phyloP scores from a whole-genome alignment of 768 basidiomycete genomes.

The Strobilomyces dryophilus region DNA sequence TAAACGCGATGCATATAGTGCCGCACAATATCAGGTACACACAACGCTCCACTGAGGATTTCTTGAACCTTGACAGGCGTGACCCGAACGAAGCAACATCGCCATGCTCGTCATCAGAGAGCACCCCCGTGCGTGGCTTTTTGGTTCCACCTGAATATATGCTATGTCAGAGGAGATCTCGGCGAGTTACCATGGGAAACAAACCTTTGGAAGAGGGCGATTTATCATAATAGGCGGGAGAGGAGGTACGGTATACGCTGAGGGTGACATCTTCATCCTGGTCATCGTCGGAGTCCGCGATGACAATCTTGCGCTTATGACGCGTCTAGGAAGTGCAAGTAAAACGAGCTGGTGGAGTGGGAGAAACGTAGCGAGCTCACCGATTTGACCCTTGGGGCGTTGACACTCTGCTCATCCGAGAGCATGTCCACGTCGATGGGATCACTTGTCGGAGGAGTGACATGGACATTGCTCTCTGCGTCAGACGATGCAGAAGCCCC shows the following conservation, averaged over 20 bases:
- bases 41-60: constrained; percentile 57
- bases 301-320: constrained; percentile 63
- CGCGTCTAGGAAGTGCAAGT: constrained; percentile 28
- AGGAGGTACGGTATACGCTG: constrained; percentile 22
- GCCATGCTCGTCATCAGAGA: constrained; percentile 46
- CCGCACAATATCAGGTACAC: constrained; percentile 8
- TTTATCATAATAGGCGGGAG: constrained; percentile 24
- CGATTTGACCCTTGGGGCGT: constrained; percentile 31
- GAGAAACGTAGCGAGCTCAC: constrained; percentile 25
- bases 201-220: constrained; percentile 28
- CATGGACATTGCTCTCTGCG: constrained; percentile 40
- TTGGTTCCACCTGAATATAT: constrained; percentile 44
- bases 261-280: constrained; percentile 8
- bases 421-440: constrained; percentile 74
- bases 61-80: constrained; percentile 60
- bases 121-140: constrained; percentile 54
- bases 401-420: constrained; percentile 41
- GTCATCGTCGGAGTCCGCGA: constrained; percentile 75
- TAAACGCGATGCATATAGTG: constrained; percentile 5
- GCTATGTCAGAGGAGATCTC: neutral
- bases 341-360: neutral
- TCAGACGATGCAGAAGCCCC: constrained; percentile 44
- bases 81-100: constrained; percentile 49
- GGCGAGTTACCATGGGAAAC: neutral
- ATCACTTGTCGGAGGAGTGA: constrained; percentile 77